These are phyloP conservation scores for Orobanche coerulescens DNA, from an alignment of 257 asterid species.

Conservation along the genomic window DNA sequence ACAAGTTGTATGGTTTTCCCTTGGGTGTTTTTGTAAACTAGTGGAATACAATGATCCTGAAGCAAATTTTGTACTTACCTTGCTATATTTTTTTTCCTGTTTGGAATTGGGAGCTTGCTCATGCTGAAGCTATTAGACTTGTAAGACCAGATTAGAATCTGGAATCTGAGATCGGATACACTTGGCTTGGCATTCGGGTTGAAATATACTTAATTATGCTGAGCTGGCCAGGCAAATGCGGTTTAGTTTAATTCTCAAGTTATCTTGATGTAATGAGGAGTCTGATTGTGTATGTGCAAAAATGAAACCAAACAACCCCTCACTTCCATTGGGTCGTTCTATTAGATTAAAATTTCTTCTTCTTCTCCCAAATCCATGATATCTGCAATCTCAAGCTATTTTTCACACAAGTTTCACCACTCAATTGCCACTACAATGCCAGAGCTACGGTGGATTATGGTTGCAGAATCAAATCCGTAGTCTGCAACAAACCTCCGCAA, in stretches of 20 bases:
- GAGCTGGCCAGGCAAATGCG: background rate
- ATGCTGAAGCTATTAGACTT: background rate
- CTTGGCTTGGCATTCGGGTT: background rate
- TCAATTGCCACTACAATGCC: too few species aligned
- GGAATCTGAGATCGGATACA: background rate
- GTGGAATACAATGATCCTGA: background rate
- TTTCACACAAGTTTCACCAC: too few species aligned
- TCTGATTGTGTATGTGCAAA: too few species aligned
- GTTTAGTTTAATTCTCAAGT: background rate
- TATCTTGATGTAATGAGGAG: background rate
- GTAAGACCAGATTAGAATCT: background rate
- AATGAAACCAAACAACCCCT: too few species aligned
- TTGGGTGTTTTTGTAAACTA: background rate
- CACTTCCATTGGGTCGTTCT: too few species aligned
- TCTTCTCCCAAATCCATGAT: too few species aligned
- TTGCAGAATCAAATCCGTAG: too few species aligned
- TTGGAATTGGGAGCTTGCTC: background rate
- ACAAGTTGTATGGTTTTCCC: background rate
- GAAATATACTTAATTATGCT: background rate
- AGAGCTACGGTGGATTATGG: too few species aligned
- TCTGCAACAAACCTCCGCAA: too few species aligned
- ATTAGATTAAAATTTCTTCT: too few species aligned
- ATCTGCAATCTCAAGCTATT: too few species aligned
- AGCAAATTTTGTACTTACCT: background rate
- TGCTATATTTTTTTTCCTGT: background rate